Base-by-base conservation (phyloP, 352 stramenopile species). In the Phytophthora idaei region DNA sequence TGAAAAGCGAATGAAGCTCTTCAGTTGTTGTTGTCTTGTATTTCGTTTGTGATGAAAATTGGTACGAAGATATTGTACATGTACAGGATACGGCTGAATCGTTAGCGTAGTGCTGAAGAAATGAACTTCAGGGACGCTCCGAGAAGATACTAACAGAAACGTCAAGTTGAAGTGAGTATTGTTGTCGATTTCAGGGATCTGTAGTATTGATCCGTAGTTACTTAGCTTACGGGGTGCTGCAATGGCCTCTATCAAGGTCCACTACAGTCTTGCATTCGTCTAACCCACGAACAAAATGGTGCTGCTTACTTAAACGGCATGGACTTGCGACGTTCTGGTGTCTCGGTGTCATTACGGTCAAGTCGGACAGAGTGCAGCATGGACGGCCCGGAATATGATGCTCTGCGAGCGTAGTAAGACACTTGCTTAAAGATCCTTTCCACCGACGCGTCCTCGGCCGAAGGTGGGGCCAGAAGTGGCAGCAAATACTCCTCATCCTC, bases 401-500 rank as follows among this genome's bases (percentile, higher is more conserved):
- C 69, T 6, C 73, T 49, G 17, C 69, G 69, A 37, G 77, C 75
- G 57, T 81, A 91, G 52, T 77, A 88, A 39, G 81, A 88, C 9
- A 74, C 74, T 34, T 80, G 75, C 63, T 82, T 46, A 57, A 89
- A 87, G 37, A 91, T 83, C 42, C 61, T 61, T 50, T 87, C 73
- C 11, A 80, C 62, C 0, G 77, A 81, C 12, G 76, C 69, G 50
- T 80, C 71, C 28, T 85, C 71, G 15, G 84, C 76, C 1, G 76
- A 67, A 4, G 76, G 82, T 28, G 78, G 77, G 3, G 74, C 74
- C 9, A 89, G 42, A 8, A 90, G 66, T 34, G 80, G 80, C 51
- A 89, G 57, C 14, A 90, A 50, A 47, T 86, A 82, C 63, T 88
- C 75, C 54, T 90, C 76, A 12, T 90, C 82, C 12, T 85, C 68